Conservation (phyloP, 2,329 filamentous ascomycete species). For the Zasmidium citrigriseum region DNA sequence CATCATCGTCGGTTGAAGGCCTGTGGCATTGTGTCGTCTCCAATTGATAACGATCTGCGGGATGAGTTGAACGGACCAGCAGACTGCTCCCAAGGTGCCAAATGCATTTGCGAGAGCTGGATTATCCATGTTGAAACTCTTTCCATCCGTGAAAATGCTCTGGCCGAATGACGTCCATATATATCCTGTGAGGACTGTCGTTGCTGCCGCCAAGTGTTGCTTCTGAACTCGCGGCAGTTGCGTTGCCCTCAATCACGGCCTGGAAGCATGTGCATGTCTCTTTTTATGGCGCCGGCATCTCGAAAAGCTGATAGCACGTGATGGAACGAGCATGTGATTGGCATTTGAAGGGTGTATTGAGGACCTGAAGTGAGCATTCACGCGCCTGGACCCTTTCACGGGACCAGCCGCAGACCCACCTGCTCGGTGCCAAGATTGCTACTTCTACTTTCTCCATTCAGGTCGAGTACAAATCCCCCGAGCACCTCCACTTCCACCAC, state of each 20-base stretch:
- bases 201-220: background rate
- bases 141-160: background rate
- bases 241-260: background rate
- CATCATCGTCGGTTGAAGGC: slow-evolving; percentile 71
- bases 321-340: too few species aligned
- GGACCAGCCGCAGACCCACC: background rate
- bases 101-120: slow-evolving; percentile 53
- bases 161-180: too few species aligned
- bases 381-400: background rate
- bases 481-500: too few species aligned
- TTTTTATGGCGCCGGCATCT: too few species aligned
- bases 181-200: background rate
- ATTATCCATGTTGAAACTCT: slow-evolving; percentile 17
- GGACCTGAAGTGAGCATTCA: background rate
- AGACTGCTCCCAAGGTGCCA: slow-evolving; percentile 62
- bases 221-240: background rate
- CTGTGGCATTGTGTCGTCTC: slow-evolving; percentile 64
- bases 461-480: background rate
- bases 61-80: slow-evolving; percentile 69
- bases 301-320: too few species aligned
- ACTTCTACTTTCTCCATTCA: background rate
- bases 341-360: too few species aligned
- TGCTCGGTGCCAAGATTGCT: background rate
- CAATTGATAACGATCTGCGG: slow-evolving; percentile 72
- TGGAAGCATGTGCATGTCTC: too few species aligned